Evolutionary conservation across 176 grass and related monocot genomes (phyloP).

Genomic region (Phoenix dactylifera): DNA sequence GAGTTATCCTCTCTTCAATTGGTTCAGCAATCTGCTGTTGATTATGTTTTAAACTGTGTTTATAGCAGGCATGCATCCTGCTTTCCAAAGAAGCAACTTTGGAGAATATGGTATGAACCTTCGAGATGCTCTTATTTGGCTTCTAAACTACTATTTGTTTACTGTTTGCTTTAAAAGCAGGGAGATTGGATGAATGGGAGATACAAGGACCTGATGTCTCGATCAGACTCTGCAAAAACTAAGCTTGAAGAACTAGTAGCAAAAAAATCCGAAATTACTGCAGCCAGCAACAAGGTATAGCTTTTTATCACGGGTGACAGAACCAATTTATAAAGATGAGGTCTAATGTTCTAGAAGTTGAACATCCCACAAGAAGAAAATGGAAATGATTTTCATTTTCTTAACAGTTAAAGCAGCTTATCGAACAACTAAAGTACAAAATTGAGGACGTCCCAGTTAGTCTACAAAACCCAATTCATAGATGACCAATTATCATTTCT

Average conservation of each 20-base stretch:
- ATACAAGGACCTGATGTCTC: conserved; percentile 17
- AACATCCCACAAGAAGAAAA: no score
- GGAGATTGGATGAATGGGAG: conserved; percentile 27
- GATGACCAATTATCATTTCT: no score
- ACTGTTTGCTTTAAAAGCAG: conserved; percentile 23
- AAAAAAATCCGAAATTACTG: conserved; percentile 35
- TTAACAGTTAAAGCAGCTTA: conserved; percentile 4
- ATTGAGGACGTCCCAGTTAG: conserved; percentile 48
- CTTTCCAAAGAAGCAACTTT: conserved; percentile 7
- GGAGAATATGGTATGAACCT: conserved; percentile 24
- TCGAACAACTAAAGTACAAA: conserved; percentile 42
- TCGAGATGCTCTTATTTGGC: background rate
- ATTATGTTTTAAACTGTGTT: background rate
- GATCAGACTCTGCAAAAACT: conserved; percentile 32
- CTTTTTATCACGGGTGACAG: background rate
- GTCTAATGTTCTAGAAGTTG: no score
- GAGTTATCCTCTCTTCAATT: no score
- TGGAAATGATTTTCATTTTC: background rate
- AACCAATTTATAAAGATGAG: background rate
- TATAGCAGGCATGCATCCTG: conserved; percentile 27
- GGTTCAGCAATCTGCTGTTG: background rate
- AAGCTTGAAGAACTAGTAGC: conserved; percentile 51
- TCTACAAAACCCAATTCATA: background rate
- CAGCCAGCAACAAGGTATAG: conserved; percentile 45
- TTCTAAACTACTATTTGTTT: conserved; percentile 7